phyloP scores from a whole-genome alignment of 108 stramenopile species.

The Licmophora abbreviata region DNA sequence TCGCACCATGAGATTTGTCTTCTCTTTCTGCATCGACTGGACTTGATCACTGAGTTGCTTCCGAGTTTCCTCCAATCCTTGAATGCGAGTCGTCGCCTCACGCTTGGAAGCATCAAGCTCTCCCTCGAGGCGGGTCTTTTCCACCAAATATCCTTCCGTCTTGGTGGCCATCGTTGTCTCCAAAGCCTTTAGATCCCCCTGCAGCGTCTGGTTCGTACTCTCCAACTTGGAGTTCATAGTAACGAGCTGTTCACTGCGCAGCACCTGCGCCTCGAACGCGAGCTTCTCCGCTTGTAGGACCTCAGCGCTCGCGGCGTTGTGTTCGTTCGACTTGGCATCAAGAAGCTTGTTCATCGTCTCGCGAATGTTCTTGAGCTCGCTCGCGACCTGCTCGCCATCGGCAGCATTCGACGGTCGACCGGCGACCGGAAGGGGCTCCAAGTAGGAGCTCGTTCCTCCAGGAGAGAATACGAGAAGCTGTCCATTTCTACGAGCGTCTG shows the following conservation, averaged over 20 bases:
- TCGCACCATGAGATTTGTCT: conserved; percentile 1
- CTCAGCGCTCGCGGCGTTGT: conserved; percentile 2
- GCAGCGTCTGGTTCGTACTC: neutral
- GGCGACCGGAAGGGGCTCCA: conserved; percentile 1
- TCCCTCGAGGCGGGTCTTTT: conserved; percentile 12
- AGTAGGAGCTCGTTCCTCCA: no score
- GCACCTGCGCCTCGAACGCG: conserved; percentile 2
- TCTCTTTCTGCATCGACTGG: no score
- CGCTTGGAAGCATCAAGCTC: conserved; percentile 5
- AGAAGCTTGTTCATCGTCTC: neutral
- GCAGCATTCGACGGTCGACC: neutral
- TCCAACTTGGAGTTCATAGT: neutral
- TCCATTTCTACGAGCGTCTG: no score
- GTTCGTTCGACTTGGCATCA: neutral
- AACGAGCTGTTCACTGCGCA: conserved; percentile 1
- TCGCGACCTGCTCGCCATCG: neutral
- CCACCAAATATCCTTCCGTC: conserved; percentile 5
- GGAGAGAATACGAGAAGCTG: no score
- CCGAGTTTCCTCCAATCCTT: conserved; percentile 11
- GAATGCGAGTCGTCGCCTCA: neutral
- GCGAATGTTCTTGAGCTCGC: neutral
- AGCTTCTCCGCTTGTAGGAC: conserved; percentile 3
- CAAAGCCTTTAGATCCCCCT: conserved; percentile 10
- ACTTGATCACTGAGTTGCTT: neutral
- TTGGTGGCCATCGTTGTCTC: conserved; percentile 1